Conservation (phyloP, 2,329 filamentous ascomycete species). For the Cercospora canescens region DNA sequence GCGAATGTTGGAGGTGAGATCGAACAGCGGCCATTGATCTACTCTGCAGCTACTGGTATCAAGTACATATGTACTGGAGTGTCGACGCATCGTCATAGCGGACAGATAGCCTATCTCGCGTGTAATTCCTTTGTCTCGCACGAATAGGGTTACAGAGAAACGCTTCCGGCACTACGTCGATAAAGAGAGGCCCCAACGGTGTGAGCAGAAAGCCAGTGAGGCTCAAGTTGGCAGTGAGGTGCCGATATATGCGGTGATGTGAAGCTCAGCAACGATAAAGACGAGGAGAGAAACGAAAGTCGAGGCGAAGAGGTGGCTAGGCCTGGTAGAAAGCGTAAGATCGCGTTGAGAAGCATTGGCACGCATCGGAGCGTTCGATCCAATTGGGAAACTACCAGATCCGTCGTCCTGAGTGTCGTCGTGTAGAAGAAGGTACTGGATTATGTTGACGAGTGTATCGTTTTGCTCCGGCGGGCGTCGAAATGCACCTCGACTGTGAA, state of each 20-base stretch:
- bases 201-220: background rate
- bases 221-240: background rate
- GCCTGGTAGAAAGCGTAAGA: background rate
- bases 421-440: no score
- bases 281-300: background rate
- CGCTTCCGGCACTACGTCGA: background rate
- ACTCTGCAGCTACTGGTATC: background rate
- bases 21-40: background rate
- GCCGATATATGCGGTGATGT: background rate
- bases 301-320: background rate
- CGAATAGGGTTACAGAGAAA: background rate
- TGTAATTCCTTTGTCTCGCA: background rate
- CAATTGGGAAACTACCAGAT: no score
- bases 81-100: background rate
- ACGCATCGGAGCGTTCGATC: background rate
- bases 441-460: no score
- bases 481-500: no score
- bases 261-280: background rate
- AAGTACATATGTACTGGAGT: background rate
- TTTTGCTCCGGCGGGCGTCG: no score
- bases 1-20: background rate
- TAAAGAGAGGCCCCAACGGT: background rate
- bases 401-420: no score
- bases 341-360: background rate
- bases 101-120: background rate